Evolutionary conservation across 768 basidiomycete genomes (phyloP).

Genomic region (Tricholoma sp.): DNA sequence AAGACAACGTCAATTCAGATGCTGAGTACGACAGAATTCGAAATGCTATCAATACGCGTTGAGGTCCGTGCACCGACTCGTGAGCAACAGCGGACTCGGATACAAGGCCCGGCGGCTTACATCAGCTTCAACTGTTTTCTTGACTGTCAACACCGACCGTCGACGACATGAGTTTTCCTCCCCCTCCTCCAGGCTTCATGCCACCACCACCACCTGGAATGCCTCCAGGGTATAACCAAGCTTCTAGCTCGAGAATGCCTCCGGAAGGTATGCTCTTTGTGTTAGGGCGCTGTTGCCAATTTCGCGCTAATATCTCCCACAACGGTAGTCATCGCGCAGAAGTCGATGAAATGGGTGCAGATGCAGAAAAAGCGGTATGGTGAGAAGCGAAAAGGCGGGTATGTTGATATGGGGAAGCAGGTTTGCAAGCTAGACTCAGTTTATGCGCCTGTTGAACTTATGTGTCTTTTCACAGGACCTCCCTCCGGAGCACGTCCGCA

Average conservation of each 20-base stretch:
- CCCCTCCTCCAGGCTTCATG: conserved; percentile 49
- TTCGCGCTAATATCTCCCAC: conserved; percentile 11
- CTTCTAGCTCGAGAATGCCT: conserved; percentile 39
- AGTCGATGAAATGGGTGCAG: conserved; percentile 94
- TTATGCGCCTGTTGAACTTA: conserved; percentile 14
- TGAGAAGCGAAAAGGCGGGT: conserved; percentile 85
- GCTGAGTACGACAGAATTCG: too few relatives aligned
- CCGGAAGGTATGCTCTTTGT: conserved; percentile 36
- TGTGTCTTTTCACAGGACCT: conserved; percentile 59
- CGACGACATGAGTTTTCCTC: conserved; percentile 51
- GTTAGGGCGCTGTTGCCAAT: conserved; percentile 10
- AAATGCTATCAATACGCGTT: too few relatives aligned
- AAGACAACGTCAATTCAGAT: too few relatives aligned
- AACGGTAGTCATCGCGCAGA: conserved; percentile 68
- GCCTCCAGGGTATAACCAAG: conserved; percentile 30
- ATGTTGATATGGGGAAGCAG: conserved; percentile 91
- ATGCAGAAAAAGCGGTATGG: conserved; percentile 93
- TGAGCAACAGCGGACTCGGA: background rate
- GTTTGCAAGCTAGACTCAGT: conserved; percentile 30
- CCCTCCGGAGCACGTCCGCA: conserved; percentile 96
- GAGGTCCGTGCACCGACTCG: conserved; percentile 34
- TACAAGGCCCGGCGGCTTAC: conserved; percentile 25
- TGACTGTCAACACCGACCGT: conserved; percentile 16
- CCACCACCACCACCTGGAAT: conserved; percentile 52
- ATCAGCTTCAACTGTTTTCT: conserved; percentile 38